A percentile compares a stretch with the other conserved stretches of the same genome.
Evolutionary conservation across 2,329 filamentous ascomycete species (phyloP).

Genomic region (Pseudopithomyces chartarum): DNA sequence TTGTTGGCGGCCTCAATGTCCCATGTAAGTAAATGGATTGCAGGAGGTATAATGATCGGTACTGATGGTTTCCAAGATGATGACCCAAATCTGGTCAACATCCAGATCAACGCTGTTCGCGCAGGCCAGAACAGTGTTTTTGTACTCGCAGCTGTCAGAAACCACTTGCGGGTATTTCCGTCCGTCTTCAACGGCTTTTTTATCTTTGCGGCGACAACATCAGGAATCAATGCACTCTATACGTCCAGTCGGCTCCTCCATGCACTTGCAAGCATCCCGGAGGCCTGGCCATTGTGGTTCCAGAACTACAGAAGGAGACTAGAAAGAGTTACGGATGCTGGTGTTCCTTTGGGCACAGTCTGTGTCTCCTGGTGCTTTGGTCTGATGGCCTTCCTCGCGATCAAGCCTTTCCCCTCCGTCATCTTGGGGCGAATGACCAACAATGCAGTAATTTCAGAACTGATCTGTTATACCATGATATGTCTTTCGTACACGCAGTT

Average conservation of each 20-base stretch:
- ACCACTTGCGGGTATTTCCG: slow-evolving; percentile 44
- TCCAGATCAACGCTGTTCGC: slow-evolving; percentile 29
- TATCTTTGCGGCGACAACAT: slow-evolving; percentile 51
- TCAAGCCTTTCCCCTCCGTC: slow-evolving; percentile 29
- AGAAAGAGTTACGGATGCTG: slow-evolving; percentile 41
- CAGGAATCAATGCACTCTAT: slow-evolving; percentile 51
- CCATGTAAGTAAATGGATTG: neutral
- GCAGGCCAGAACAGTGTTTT: slow-evolving; percentile 45
- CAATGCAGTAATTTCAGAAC: slow-evolving; percentile 42
- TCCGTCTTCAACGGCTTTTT: slow-evolving; percentile 53
- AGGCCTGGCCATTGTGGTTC: slow-evolving; percentile 46
- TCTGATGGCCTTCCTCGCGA: slow-evolving; percentile 45
- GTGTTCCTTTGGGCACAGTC: slow-evolving; percentile 48
- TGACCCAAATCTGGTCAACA: slow-evolving; percentile 39
- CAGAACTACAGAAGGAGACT: slow-evolving; percentile 39
- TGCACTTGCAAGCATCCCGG: slow-evolving; percentile 48
- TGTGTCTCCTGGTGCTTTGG: slow-evolving; percentile 45
- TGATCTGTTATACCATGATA: slow-evolving; percentile 44
- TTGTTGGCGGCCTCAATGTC: slow-evolving; percentile 26
- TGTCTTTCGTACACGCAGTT: slow-evolving; percentile 42
- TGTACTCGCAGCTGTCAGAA: slow-evolving; percentile 49
- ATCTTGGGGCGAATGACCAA: slow-evolving; percentile 43
- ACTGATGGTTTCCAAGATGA: slow-evolving; percentile 19
- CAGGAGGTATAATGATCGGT: neutral
- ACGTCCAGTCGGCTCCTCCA: slow-evolving; percentile 50